Base-by-base conservation (phyloP, 225 moss, liverwort and hornwort species). In the Sphagnum contortum region DNA sequence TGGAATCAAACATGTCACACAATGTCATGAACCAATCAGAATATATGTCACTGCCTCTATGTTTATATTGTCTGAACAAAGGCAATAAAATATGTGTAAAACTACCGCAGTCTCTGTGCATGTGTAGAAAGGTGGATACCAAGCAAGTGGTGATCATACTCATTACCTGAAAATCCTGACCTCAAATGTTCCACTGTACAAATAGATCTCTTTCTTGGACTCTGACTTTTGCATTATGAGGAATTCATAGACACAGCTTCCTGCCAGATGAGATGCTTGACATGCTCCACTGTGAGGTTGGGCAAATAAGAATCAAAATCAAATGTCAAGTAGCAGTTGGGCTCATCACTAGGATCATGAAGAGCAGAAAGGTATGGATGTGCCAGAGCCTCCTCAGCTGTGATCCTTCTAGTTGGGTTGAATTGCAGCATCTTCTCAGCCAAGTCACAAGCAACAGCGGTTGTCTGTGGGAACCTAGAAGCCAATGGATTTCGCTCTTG, bases 231-330 rank as follows among this genome's bases (percentile, higher is more conserved):
- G 29, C 29, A 29, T 70, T 69, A 78, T 56, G 73, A 75, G 50
- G 69, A 68, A 44, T 80, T 87, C 48, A 83, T 64, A 49, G 72
- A 70, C 2, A 69, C 60, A 44, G 86, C 86, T 77, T 87, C 86
- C 64, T 71, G 71, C 86, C 86, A 87, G 66, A 87, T 87, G 70
- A 87, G 82, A 70, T 77, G 73, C 68, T 87, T 87, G 65, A 87
- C 86, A 65, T 83, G 80, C 60, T 87, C 83, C 10, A 83, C 77
- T 29, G 80, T 75, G 6, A 87, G 80, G 73, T 72, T 87, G 5
- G 86, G 86, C 10, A 82, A 56, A 64, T 80, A 83, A 9, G 77
- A 75, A 68, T 87, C 83, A 45, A 83, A 83, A 64, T 87, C 87
- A 50, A 87, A 83, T 71, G 80, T 68, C 6, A 83, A 76, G 57